Base-by-base conservation (phyloP, 2,329 filamentous ascomycete species). In the Magnaporthales sp. region DNA sequence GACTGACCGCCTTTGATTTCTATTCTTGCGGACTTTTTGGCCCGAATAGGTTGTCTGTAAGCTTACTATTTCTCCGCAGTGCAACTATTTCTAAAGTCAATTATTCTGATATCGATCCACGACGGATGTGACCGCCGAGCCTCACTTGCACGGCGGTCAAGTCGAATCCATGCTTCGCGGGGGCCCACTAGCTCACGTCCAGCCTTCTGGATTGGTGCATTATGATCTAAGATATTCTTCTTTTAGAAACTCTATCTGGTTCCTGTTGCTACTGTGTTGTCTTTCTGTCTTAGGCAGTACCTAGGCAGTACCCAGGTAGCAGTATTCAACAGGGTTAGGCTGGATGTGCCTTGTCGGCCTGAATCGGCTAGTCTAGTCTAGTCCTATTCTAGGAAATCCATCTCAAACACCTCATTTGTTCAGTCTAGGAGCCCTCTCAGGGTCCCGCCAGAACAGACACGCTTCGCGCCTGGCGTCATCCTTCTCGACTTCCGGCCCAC, bases 401-500 rank as follows among this genome's bases (percentile, higher is more conserved):
- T 7, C 8, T 13, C 19, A 62, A 22, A 26, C 13, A 32, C 26
- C 31, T 51, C 29, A 64, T n/a, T 64, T 64, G 26, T 54, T 54
- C 19, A 64, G 13, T 38, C 63, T 56, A 13, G 26, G 26, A 5
- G 63, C 63, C 26, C 32, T 29, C 27, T 22, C 63, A 15, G 63
- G 63, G 24, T 64, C 63, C 38, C 63, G 19, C 63, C 63, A 64
- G 38, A 64, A 64, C 2, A 64, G 13, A 19, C 63, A 64, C n/a
- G 63, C 63, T 38, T 56, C 63, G 8, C 63, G 38, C 63, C 63
- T 29, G 24, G 51, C 13, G 24, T 64, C 63, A 46, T 64, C 63
- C 63, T 64, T 64, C 15, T 13, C 63, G 15, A 56, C 24, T 38
- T 13, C 26, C 1, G 63, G 63, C 11, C 63, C 63, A n/a, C 13